Evolutionary conservation across 2,329 filamentous ascomycete species (phyloP), one percentile per base, ranked within the genome.

Genomic region (Microsporum audouinii): DNA sequence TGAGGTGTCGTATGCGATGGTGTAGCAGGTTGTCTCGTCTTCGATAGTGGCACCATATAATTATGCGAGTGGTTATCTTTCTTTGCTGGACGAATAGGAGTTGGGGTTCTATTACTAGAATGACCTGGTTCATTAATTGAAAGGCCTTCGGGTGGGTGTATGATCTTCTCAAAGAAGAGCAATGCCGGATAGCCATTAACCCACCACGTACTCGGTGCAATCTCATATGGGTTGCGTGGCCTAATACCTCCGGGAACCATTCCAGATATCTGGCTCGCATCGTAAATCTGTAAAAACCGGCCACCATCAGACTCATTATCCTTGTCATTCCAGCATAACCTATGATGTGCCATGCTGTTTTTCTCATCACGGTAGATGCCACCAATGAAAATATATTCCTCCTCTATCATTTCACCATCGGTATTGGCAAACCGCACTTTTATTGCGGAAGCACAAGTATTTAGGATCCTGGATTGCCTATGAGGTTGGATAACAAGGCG

Each of bases 321-420:
- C 3, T 63, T 57, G 45, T 73, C 70, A 3, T 61, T 68, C 72
- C 72, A 75, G 57, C 66, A 72, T 5, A 75, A 64, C 3, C 69
- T 68, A 27, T 67, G 68, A 29, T 61, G 58, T 12, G 57, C 27
- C 3, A 2, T 1, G 12, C 36, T 4, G 3, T 31, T 12, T n/a
- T 23, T 17, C 2, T 6, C 5, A 10, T n/a, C 7, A 2, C 65
- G 38, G 2, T 75, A 76, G 12, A 75, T 69, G 1, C 73, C 73
- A 0, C 74, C 74, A 12, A 76, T 62, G 73, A 73, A 75, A 38
- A 71, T 70, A 61, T 75, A 76, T 0, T 60, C 61, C 5, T 69
- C 72, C 1, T 55, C 58, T 7, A 65, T 57, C 8, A 61, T 31
- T 2, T 61, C n/a, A 0, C 65, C 66, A 0, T 65, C 29, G 1